A percentile compares a stretch with the other conserved stretches of the same genome.
Evolutionary conservation across 2,329 filamentous ascomycete genomes (phyloP).

Genomic region (Neurospora sp.): DNA sequence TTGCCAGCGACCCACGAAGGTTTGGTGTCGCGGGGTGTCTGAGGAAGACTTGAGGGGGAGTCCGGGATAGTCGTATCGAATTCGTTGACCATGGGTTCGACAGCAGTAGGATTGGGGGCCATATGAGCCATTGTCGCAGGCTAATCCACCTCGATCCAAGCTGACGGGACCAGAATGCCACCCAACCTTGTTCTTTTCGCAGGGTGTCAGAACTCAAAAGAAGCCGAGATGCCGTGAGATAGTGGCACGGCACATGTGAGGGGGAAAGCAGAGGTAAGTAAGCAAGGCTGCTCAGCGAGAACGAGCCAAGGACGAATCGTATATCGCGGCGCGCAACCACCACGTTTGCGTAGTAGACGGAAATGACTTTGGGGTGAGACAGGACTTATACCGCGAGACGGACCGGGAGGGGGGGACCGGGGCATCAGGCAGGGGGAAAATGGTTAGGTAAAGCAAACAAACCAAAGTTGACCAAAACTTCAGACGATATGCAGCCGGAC

Average conservation of each 20-base stretch:
- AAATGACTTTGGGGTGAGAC: constrained; percentile 1
- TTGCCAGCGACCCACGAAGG: background rate
- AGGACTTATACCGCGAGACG: background rate
- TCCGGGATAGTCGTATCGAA: background rate
- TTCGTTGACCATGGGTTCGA: background rate
- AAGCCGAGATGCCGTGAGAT: background rate
- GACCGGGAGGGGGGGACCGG: background rate
- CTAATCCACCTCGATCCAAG: background rate
- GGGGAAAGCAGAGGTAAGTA: background rate
- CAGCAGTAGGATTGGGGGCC: background rate
- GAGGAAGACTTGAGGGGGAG: background rate
- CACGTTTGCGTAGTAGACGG: background rate
- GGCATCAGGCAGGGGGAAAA: background rate
- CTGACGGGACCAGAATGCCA: background rate
- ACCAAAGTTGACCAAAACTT: background rate
- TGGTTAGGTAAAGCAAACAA: background rate
- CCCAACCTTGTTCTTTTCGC: background rate
- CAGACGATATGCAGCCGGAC: background rate
- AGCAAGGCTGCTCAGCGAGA: background rate
- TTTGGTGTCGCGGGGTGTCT: background rate
- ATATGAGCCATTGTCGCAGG: background rate
- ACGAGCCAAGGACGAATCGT: background rate
- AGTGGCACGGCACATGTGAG: background rate
- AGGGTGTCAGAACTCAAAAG: background rate
- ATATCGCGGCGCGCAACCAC: background rate